phyloP scores from a whole-genome alignment of 1,284 basidiomycete genomes.

The Schizophyllum amplum region DNA sequence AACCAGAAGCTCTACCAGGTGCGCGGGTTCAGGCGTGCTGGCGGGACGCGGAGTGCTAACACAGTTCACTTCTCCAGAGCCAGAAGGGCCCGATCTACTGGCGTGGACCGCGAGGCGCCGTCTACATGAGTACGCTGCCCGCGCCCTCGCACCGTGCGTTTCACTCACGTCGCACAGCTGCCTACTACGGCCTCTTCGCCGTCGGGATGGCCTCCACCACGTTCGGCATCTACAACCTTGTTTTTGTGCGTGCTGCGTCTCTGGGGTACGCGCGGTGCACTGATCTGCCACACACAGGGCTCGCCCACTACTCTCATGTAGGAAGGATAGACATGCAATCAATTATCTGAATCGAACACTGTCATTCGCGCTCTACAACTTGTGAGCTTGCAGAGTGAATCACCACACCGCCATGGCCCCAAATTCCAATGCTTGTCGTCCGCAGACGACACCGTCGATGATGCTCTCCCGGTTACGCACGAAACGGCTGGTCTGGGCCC shows the following conservation, averaged over 20 bases:
- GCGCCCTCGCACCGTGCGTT: background rate
- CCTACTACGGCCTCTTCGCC: constrained; percentile 45
- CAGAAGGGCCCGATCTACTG: constrained; percentile 12
- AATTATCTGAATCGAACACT: background rate
- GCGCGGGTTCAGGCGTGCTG: constrained; percentile 9
- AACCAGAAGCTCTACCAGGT: constrained; percentile 64
- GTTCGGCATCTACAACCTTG: constrained; percentile 41
- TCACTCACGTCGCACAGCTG: constrained; percentile 27
- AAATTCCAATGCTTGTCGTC: too few species aligned
- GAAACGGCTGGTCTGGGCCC: background rate
- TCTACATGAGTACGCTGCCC: constrained; percentile 4
- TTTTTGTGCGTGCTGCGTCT: constrained; percentile 35
- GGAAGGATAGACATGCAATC: background rate
- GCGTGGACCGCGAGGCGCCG: constrained; percentile 8
- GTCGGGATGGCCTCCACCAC: constrained; percentile 44
- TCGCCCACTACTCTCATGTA: background rate
- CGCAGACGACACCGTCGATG: background rate
- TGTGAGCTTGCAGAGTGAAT: too few species aligned
- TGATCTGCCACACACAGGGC: background rate
- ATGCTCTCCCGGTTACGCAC: background rate
- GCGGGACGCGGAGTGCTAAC: background rate
- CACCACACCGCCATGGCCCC: too few species aligned
- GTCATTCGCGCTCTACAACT: background rate
- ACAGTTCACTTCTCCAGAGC: constrained; percentile 7
- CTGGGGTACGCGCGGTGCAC: background rate